Evolutionary conservation across 2,329 filamentous ascomycete species (phyloP).

Genomic region (Drechslerella stenobrocha): DNA sequence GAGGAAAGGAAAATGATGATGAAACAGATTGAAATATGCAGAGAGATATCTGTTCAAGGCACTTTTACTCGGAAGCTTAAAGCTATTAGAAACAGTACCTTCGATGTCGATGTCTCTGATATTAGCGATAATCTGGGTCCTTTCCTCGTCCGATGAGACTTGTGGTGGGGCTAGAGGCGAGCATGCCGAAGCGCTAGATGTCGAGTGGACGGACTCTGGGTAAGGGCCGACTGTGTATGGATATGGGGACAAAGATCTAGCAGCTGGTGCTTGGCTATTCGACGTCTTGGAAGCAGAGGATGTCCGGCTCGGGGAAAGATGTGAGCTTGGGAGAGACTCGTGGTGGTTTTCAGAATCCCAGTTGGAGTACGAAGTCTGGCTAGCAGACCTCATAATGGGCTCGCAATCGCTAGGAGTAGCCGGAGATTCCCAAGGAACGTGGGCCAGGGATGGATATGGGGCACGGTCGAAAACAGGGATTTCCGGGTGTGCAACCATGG

Average conservation of each 20-base stretch:
- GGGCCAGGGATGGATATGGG: conserved; percentile 60
- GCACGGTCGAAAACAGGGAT: conserved; percentile 55
- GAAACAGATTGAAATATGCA: conserved; percentile 95
- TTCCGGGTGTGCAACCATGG: conserved; percentile 55
- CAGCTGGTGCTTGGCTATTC: conserved; percentile 23
- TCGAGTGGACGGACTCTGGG: conserved; percentile 44
- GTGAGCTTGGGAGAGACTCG: conserved; percentile 32
- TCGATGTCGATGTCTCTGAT: conserved; percentile 80
- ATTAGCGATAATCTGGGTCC: conserved; percentile 80
- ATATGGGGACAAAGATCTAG: conserved; percentile 47
- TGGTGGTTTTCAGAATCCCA: conserved; percentile 47
- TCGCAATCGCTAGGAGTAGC: conserved; percentile 48
- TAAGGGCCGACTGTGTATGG: conserved; percentile 42
- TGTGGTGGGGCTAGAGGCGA: conserved; percentile 74
- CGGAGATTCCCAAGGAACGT: conserved; percentile 54
- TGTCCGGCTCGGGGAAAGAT: conserved; percentile 39
- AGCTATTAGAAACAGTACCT: conserved; percentile 80
- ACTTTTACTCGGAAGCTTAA: conserved; percentile 78
- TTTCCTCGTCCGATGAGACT: conserved; percentile 79
- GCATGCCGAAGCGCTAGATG: conserved; percentile 56
- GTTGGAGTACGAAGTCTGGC: conserved; percentile 46
- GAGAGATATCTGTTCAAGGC: conserved; percentile 89
- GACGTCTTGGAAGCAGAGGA: conserved; percentile 37
- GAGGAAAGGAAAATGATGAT: conserved; percentile 93
- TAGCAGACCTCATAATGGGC: conserved; percentile 47